Percentiles rank a stretch among this genome's conserved stretches.
phyloP scores from a whole-genome alignment of 208 protist species.

The Acanthamoeba lenticulata region DNA sequence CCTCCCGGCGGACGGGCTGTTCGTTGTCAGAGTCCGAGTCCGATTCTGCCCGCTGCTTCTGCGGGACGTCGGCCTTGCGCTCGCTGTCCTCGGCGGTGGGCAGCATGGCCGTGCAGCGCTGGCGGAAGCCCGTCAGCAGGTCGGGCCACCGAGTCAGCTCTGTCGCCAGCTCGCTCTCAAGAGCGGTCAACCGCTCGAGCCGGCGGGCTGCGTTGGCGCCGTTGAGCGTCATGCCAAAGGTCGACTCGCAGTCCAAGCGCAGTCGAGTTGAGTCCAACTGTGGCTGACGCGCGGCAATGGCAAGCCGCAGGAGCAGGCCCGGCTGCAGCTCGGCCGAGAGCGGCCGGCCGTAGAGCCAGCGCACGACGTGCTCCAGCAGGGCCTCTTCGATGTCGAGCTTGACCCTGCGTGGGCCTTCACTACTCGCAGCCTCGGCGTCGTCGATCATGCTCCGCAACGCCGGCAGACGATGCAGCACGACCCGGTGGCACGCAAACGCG shows the following conservation, averaged over 20 bases:
- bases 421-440: neutral
- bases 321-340: neutral
- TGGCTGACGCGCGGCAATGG: neutral
- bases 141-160: too few species aligned
- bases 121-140: too few species aligned
- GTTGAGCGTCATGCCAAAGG: neutral
- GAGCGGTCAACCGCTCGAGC: neutral
- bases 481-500: neutral
- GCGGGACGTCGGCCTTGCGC: too few species aligned
- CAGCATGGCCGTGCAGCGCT: too few species aligned
- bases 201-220: neutral
- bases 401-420: neutral
- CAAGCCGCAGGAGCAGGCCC: neutral
- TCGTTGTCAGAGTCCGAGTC: too few species aligned
- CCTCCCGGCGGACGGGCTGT: too few species aligned
- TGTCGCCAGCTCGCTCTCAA: neutral
- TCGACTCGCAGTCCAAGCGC: neutral
- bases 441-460: neutral
- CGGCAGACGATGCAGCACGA: neutral
- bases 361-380: neutral
- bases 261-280: neutral
- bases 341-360: neutral
- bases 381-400: neutral
- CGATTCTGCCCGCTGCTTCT: too few species aligned
- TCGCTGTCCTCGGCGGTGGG: too few species aligned